Evolutionary conservation across 139 green algal species (phyloP), one percentile per base, ranked within the genome.

Genomic region (Chlorella sorokiniana): DNA sequence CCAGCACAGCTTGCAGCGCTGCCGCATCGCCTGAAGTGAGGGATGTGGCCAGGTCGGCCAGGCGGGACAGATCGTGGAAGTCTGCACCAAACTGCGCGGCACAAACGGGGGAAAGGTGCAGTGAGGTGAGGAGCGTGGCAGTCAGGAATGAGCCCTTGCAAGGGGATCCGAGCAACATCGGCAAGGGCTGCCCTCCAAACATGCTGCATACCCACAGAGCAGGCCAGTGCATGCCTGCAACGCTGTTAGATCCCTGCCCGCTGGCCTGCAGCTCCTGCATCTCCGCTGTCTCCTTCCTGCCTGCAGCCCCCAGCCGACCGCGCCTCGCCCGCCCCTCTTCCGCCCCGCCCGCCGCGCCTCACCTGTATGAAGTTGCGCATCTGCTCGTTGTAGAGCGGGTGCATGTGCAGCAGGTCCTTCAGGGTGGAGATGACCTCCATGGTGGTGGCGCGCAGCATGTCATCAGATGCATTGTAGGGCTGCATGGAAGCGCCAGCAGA

Each of bases 331-430:
- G 42, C 8, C n/a, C 63, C 8, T 69, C 63, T 7, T 42, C n/a
- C 63, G 10, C 35, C 35, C 1, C 44, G 65, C 11, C 44, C 33
- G 18, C 20, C 20, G 3, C 27, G 0, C 68, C 44, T 69, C n/a
- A 76, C 69, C 71, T 72, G 78, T 38, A 88, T 88, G 54, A 88
- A 88, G 67, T 88, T 88, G 44, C 84, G 71, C 82, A 99, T 93
- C 85, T 99, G 95, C 84, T 99, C 96, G 35, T 93, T 94, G 87
- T 99, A 98, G 56, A 99, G 89, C 44, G 96, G 96, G 87, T 99
- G 97, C 82, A 97, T 87, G 59, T 94, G 89, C 71, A 99, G 86
- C 63, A 99, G 88, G 52, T 98, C 95, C 76, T 97, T 97, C 72
- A 99, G 91, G 31, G 94, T 98, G 84, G 89, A 92, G 35, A 99